Conservation (phyloP, 2,329 filamentous ascomycete genomes). For the Calonectria naviculata region DNA sequence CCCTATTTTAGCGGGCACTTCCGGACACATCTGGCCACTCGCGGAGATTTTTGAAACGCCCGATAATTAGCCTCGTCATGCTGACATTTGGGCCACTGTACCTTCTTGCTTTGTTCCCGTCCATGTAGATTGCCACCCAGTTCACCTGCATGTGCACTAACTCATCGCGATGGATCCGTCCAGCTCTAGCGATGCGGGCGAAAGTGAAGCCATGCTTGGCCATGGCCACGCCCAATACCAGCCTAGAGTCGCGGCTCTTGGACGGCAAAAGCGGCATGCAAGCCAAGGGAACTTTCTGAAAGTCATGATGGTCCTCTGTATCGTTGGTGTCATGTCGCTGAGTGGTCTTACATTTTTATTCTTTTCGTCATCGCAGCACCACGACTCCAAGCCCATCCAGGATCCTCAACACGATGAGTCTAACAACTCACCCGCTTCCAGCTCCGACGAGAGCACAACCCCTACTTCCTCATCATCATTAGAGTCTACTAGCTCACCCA, state of each 20-base stretch:
- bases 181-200: not conserved
- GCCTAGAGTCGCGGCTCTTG: not conserved
- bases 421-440: not conserved
- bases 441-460: not conserved
- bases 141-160: constrained; percentile 2
- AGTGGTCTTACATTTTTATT: not conserved
- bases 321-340: not conserved
- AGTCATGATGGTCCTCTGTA: not conserved
- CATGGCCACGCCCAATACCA: not conserved
- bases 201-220: not conserved
- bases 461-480: not conserved
- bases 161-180: not conserved
- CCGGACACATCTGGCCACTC: not conserved
- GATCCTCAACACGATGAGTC: not conserved
- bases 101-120: not conserved
- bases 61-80: not conserved
- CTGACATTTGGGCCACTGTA: not conserved
- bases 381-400: not conserved
- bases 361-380: not conserved
- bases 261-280: not conserved
- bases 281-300: not conserved
- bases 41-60: not conserved
- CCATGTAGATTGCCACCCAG: not conserved
- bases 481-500: not conserved
- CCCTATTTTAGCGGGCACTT: not conserved